These are phyloP conservation scores for Penicillium subrubescens DNA, from an alignment of 495 filamentous ascomycete species.

Conservation along the genomic window DNA sequence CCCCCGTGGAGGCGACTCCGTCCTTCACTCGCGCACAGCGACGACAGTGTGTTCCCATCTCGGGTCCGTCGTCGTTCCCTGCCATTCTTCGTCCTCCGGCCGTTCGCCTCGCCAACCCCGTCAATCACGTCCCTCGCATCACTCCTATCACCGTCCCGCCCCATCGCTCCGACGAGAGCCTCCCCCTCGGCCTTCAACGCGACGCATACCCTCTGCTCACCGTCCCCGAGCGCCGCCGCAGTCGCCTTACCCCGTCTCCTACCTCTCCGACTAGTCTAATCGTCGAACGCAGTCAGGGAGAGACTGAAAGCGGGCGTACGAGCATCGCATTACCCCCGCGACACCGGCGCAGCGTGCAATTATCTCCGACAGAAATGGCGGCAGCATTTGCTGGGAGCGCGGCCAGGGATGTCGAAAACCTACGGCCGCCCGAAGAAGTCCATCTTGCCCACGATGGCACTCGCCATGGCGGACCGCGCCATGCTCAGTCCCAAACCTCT, in stretches of 20 bases:
- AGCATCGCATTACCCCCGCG: slow-evolving; percentile 69
- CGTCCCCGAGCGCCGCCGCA: slow-evolving; percentile 66
- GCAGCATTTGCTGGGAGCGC: slow-evolving; percentile 42
- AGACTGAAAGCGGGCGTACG: slow-evolving; percentile 60
- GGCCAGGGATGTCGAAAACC: slow-evolving; percentile 32
- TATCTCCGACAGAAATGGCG: slow-evolving; percentile 47
- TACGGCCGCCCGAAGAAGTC: slow-evolving; percentile 37
- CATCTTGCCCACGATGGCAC: slow-evolving; percentile 33
- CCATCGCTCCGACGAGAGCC: slow-evolving; percentile 42
- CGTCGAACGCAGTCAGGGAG: slow-evolving; percentile 62
- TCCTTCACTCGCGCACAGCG: slow-evolving; percentile 32
- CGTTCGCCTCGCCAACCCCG: slow-evolving; percentile 48
- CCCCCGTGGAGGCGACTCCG: slow-evolving; percentile 31
- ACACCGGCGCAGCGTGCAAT: slow-evolving; percentile 41
- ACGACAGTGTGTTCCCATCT: slow-evolving; percentile 29
- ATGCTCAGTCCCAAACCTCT: slow-evolving; percentile 44
- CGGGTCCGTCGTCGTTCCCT: slow-evolving; percentile 32
- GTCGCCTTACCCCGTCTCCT: slow-evolving; percentile 53
- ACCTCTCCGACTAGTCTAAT: slow-evolving; percentile 62
- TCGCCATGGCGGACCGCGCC: slow-evolving; percentile 32
- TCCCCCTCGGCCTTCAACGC: slow-evolving; percentile 38
- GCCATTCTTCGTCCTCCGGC: slow-evolving; percentile 40
- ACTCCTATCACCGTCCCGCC: slow-evolving; percentile 41
- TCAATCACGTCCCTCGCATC: slow-evolving; percentile 52
- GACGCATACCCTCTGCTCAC: slow-evolving; percentile 72